phyloP scores from a whole-genome alignment of 495 filamentous ascomycete species.

The Lophiostoma macrostomum region DNA sequence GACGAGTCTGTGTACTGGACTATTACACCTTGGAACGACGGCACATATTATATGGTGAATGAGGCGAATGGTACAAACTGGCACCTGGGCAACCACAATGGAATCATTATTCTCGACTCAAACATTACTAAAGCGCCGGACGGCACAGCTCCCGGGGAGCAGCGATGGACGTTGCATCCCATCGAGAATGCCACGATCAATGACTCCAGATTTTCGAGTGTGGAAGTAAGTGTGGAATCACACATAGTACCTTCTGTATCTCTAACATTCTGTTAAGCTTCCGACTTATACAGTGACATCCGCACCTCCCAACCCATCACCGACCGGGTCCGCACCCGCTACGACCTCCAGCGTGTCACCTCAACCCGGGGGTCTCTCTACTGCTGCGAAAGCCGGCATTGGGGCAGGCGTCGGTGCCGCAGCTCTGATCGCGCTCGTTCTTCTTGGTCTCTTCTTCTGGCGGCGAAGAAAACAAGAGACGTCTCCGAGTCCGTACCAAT shows the following conservation, averaged over 20 bases:
- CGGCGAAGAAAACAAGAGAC: constrained; percentile 8
- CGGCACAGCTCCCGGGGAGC: too few species aligned
- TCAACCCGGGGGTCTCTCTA: constrained; percentile 9
- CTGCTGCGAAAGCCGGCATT: constrained; percentile 17
- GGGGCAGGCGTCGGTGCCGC: not conserved
- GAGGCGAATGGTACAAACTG: constrained; percentile 15
- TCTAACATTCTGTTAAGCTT: not conserved
- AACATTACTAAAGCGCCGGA: constrained; percentile 8
- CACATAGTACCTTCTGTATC: not conserved
- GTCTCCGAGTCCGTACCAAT: too few species aligned
- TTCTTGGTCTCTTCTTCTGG: constrained; percentile 14
- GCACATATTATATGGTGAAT: constrained; percentile 24
- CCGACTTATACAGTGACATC: not conserved
- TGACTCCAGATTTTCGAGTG: constrained; percentile 6
- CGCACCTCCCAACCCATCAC: not conserved
- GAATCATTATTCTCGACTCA: constrained; percentile 7
- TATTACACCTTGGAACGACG: constrained; percentile 21
- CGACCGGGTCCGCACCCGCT: too few species aligned
- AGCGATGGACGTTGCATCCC: constrained; percentile 14
- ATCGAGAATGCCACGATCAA: not conserved
- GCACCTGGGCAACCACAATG: constrained; percentile 15
- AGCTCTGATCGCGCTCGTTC: constrained; percentile 8
- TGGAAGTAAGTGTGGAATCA: constrained; percentile 10
- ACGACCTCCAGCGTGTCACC: not conserved
- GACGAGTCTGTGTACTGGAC: constrained; percentile 23